These are phyloP conservation scores for Prosopis cineraria DNA, from an alignment of 306 rosid species.

Conservation along the genomic window DNA sequence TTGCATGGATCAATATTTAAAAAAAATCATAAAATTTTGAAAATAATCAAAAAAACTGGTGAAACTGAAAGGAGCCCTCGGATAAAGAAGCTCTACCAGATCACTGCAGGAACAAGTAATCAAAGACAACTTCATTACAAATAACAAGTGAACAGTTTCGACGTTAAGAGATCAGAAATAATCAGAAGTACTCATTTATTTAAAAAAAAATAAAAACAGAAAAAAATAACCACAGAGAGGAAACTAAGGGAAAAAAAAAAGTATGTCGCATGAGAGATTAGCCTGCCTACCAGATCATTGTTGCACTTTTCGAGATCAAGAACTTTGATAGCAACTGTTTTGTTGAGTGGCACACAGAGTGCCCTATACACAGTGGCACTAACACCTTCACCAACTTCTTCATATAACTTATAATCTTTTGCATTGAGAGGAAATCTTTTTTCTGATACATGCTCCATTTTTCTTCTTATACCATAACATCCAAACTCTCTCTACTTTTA, in stretches of 20 bases:
- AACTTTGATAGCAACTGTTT: slow-evolving; percentile 94
- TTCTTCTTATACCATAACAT: slow-evolving; percentile 54
- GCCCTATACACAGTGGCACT: slow-evolving; percentile 93
- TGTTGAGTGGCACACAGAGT: slow-evolving; percentile 85
- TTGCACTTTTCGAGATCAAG: slow-evolving; percentile 94
- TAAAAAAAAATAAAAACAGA: neutral
- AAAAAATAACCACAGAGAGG: slow-evolving; percentile 13
- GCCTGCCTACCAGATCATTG: slow-evolving; percentile 80
- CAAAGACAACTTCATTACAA: slow-evolving; percentile 2
- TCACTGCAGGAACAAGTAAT: neutral
- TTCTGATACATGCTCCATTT: slow-evolving; percentile 63
- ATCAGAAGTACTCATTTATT: neutral
- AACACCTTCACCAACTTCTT: slow-evolving; percentile 99
- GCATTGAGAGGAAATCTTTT: slow-evolving; percentile 80
- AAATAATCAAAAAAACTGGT: neutral
- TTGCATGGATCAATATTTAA: slow-evolving; percentile 7
- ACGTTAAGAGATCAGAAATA: neutral
- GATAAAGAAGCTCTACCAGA: slow-evolving; percentile 1
- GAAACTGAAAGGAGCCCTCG: neutral
- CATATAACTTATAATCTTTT: slow-evolving; percentile 81
- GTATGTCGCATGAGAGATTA: slow-evolving; percentile 9
- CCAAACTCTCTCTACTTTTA: slow-evolving; percentile 32
- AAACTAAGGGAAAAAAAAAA: neutral
- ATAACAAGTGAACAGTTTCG: neutral
- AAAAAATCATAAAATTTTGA: neutral